phyloP scores from a whole-genome alignment of 192 early-diverging fungal genomes.

The Linnemannia zychae region DNA sequence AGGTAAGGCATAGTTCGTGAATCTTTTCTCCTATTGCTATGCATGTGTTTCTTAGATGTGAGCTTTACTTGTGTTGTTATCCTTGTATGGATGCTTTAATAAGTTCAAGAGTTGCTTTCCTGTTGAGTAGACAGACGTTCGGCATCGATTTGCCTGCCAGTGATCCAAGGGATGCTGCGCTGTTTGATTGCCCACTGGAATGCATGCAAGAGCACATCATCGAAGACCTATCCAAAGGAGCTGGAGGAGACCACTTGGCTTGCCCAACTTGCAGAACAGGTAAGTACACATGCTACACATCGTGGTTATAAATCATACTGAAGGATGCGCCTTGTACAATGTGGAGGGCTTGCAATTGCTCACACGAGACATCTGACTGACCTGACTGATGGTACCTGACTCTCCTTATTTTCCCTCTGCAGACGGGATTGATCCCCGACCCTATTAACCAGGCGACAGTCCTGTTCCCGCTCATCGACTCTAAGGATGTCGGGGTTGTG shows the following conservation, averaged over 20 bases:
- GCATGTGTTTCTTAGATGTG: neutral
- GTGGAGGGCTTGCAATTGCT: neutral
- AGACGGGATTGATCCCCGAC: slow-evolving; percentile 48
- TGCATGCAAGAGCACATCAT: slow-evolving; percentile 34
- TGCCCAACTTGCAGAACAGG: slow-evolving; percentile 40
- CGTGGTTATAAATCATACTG: neutral
- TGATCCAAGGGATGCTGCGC: slow-evolving; percentile 46
- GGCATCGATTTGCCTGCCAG: slow-evolving; percentile 30
- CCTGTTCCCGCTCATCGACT: slow-evolving; percentile 43
- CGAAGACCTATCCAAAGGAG: slow-evolving; percentile 45
- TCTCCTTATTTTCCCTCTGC: neutral
- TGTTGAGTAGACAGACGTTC: slow-evolving; percentile 7
- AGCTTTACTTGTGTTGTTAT: too few species aligned
- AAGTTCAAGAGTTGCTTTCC: slow-evolving; percentile 1
- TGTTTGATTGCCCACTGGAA: slow-evolving; percentile 51
- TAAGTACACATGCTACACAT: neutral
- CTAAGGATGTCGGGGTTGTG: slow-evolving; percentile 32
- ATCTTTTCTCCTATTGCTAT: neutral
- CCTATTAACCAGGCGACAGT: slow-evolving; percentile 37
- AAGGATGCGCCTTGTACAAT: neutral
- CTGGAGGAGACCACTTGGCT: slow-evolving; percentile 41
- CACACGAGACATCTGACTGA: neutral
- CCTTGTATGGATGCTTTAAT: neutral
- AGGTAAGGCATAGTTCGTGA: slow-evolving; percentile 9
- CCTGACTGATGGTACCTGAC: neutral